These are phyloP conservation scores for Ophidiomyces ophidiicola DNA, from an alignment of 2,329 filamentous ascomycete genomes.

Conservation along the genomic window DNA sequence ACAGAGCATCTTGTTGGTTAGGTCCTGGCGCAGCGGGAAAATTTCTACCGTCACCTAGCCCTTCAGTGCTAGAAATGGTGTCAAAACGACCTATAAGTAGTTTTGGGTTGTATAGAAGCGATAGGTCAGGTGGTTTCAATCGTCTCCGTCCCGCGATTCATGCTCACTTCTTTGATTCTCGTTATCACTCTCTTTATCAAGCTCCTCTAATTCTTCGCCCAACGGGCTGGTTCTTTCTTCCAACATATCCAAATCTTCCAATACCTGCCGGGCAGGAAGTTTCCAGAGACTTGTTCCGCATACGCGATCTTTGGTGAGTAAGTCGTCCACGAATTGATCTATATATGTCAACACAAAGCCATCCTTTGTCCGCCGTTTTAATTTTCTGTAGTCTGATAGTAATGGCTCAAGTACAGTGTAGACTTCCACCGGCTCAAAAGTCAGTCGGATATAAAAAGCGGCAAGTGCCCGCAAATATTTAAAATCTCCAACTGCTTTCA, in stretches of 20 bases:
- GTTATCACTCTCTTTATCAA: slow-evolving; percentile 27
- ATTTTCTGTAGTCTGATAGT: slow-evolving; percentile 68
- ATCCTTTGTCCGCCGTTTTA: slow-evolving; percentile 62
- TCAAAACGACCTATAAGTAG: too few species aligned
- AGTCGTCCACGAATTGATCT: slow-evolving; percentile 87
- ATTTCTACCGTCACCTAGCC: too few species aligned
- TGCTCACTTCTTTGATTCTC: slow-evolving; percentile 18
- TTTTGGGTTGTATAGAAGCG: too few species aligned
- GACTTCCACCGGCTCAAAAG: slow-evolving; percentile 68
- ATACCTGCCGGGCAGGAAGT: slow-evolving; percentile 63
- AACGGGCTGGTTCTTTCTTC: slow-evolving; percentile 76
- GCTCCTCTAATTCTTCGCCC: slow-evolving; percentile 48
- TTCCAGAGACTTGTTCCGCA: slow-evolving; percentile 90
- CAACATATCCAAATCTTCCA: slow-evolving; percentile 81
- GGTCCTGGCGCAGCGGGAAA: too few species aligned
- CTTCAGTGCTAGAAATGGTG: too few species aligned
- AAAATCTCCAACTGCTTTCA: slow-evolving; percentile 37
- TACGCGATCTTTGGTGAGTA: slow-evolving; percentile 76
- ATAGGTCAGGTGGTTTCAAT: too few species aligned
- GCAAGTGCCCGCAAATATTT: slow-evolving; percentile 80
- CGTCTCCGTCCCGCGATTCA: slow-evolving; percentile 18
- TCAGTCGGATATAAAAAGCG: slow-evolving; percentile 84
- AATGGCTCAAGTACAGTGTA: slow-evolving; percentile 71
- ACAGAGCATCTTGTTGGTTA: too few species aligned
- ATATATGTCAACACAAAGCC: slow-evolving; percentile 67